phyloP scores from a whole-genome alignment of 129 eudicot genomes.

The Tagetes erecta region DNA sequence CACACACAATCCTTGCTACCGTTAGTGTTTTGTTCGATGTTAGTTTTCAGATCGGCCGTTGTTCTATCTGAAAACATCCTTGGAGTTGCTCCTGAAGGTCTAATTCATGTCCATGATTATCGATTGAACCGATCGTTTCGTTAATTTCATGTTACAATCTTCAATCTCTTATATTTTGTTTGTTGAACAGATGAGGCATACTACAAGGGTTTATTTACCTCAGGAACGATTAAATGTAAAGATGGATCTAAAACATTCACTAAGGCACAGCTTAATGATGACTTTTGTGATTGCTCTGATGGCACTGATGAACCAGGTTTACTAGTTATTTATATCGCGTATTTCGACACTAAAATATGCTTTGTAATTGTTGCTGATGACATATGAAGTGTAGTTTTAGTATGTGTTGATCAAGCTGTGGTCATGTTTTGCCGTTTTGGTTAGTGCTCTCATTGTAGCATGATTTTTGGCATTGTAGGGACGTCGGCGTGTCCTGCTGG shows the following conservation, averaged over 20 bases:
- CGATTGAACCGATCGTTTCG: background rate
- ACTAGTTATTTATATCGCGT: background rate
- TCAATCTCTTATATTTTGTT: background rate
- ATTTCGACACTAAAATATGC: background rate
- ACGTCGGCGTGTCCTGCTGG: slow-evolving; percentile 97
- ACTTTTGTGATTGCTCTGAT: slow-evolving; percentile 89
- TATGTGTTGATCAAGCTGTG: background rate
- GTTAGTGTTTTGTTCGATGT: slow-evolving; percentile 17
- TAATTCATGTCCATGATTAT: slow-evolving; percentile 3
- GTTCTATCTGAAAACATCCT: slow-evolving; percentile 28
- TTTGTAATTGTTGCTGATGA: slow-evolving; percentile 16
- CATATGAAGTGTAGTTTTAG: background rate
- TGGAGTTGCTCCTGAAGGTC: slow-evolving; percentile 39
- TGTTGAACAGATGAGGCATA: slow-evolving; percentile 62
- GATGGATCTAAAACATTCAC: slow-evolving; percentile 84
- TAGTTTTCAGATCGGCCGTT: slow-evolving; percentile 35
- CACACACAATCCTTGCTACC: slow-evolving; percentile 27
- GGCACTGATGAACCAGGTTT: slow-evolving; percentile 96
- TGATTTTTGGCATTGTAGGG: slow-evolving; percentile 54
- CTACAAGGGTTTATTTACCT: slow-evolving; percentile 40
- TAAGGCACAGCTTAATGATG: slow-evolving; percentile 69
- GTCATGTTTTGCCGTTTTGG: too few species aligned
- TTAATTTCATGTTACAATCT: slow-evolving; percentile 1
- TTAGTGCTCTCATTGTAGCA: background rate
- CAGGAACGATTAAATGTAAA: slow-evolving; percentile 60